Evolutionary conservation across 148 eudicot species (phyloP).

Genomic region (Talinum fruticosum): DNA sequence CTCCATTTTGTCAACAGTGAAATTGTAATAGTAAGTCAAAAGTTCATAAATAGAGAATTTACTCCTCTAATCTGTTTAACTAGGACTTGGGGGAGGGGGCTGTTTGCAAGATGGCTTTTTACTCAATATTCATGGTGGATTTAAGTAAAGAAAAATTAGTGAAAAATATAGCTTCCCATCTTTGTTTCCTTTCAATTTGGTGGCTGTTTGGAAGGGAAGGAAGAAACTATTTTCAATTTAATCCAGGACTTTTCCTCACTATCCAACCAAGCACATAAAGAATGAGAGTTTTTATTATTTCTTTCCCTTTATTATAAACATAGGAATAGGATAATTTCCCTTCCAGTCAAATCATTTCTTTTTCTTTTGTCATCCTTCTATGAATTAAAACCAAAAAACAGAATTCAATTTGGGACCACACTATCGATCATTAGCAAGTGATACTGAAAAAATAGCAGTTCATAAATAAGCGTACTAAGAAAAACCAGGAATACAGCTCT

Average conservation of each 20-base stretch:
- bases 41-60: not conserved
- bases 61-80: not conserved
- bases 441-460: no score
- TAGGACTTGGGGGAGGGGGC: not conserved
- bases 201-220: not conserved
- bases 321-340: not conserved
- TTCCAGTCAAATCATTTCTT: no score
- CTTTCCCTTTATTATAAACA: not conserved
- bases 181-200: not conserved
- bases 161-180: not conserved
- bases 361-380: not conserved
- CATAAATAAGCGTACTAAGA: not conserved
- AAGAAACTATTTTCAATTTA: not conserved
- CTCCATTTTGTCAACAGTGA: not conserved
- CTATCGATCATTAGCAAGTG: not conserved
- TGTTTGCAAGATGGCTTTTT: not conserved
- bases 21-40: not conserved
- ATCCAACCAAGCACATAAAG: not conserved
- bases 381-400: not conserved
- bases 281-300: not conserved
- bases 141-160: not conserved
- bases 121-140: not conserved
- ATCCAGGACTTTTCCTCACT: not conserved
- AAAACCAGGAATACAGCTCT: not conserved
- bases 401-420: not conserved